Base-by-base conservation (phyloP, 768 basidiomycete species). In the Termitomyces sp. region DNA sequence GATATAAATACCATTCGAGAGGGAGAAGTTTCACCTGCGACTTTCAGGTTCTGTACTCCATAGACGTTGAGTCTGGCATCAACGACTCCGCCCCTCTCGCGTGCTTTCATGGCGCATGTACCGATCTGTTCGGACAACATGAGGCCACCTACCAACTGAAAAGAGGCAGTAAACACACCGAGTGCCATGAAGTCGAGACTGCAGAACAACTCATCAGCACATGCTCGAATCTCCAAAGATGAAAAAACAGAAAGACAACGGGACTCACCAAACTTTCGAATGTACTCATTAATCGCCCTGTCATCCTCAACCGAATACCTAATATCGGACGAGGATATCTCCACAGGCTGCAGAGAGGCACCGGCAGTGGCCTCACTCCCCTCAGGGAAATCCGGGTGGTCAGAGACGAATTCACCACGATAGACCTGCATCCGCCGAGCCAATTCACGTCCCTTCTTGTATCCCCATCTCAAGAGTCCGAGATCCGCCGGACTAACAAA, bases 21-120 rank as follows among this genome's bases (percentile, higher is more conserved):
- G 33, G 16, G 14, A n/a, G 2, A 3, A 20, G 40, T 14, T 14
- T 22, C 45, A 76, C 79, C 84, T 49, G 82, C 83, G 28, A 89
- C 77, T 64, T 87, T 85, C 48, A 88, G 71, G 24, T 77, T 76
- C 61, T 71, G 59, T 0, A 82, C 74, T 0, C 83, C 85, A 60
- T 88, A 86, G 14, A 88, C 85, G 57, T 83, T 83, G 44, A 88
- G 68, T n/a, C 71, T 71, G 36, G 77, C 52, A 61, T 88, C 84
- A 7, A 89, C 83, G 6, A 88, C 87, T 8, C 86, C 86, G 5
- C 77, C 79, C 38, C 75, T 54, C 11, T 79, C 74, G 22, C 78
- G 76, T 3, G 83, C 75, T 65, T 86, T 86, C 85, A 88, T 87
- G 0, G 84, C 79, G 57, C 85, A 87, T 0, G 85, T 87, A 35